Conservation (phyloP, 2,329 filamentous ascomycete genomes). For the Xylariaceae sp. region DNA sequence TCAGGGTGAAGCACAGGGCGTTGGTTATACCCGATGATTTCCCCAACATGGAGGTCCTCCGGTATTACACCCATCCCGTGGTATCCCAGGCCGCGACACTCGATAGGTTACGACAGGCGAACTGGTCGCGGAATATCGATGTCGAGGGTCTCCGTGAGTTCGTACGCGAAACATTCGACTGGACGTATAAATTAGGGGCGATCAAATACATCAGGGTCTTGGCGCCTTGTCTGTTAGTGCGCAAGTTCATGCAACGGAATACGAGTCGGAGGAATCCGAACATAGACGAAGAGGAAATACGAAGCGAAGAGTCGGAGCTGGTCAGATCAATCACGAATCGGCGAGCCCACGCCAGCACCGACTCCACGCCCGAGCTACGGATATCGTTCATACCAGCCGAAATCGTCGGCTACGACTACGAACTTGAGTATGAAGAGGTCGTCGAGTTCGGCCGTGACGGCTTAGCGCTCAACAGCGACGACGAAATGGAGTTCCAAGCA, state of each 20-base stretch:
- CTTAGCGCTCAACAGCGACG: conserved; percentile 59
- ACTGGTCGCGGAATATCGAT: conserved; percentile 61
- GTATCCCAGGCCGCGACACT: conserved; percentile 62
- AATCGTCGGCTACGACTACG: conserved; percentile 72
- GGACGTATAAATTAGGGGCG: conserved; percentile 72
- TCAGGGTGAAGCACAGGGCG: conserved; percentile 68
- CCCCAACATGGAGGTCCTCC: conserved; percentile 70
- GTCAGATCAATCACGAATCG: conserved; percentile 63
- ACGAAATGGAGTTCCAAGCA: conserved; percentile 47
- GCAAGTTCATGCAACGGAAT: conserved; percentile 46
- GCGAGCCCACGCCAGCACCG: conserved; percentile 67
- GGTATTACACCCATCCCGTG: conserved; percentile 83
- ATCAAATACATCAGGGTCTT: conserved; percentile 79
- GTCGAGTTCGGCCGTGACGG: conserved; percentile 48
- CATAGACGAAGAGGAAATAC: conserved; percentile 32
- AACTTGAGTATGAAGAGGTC: conserved; percentile 62
- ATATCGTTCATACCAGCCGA: conserved; percentile 71
- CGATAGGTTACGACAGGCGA: conserved; percentile 47
- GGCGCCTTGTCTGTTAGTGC: conserved; percentile 67
- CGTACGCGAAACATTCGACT: conserved; percentile 75
- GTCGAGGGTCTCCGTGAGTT: conserved; percentile 66
- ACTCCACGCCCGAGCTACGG: conserved; percentile 70
- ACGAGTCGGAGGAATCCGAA: conserved; percentile 26
- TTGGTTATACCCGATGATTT: conserved; percentile 75
- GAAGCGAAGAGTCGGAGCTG: conserved; percentile 46